These are phyloP conservation scores for Saccharomycopsis sp. DNA, from an alignment of 805 yeast genomes.

Conservation along the genomic window DNA sequence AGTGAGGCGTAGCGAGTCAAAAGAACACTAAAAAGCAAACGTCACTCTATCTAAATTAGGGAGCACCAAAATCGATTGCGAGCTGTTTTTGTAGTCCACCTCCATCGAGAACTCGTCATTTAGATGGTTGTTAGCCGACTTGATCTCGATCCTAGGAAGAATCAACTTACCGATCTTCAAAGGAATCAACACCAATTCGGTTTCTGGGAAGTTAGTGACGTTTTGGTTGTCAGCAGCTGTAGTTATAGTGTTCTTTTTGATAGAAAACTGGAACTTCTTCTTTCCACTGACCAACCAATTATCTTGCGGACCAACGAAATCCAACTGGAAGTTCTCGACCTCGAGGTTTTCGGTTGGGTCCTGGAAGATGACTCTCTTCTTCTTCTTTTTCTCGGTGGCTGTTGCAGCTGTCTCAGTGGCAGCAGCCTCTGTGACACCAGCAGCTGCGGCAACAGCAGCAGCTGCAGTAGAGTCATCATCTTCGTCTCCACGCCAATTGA, in stretches of 20 bases:
- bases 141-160: conserved; percentile 56
- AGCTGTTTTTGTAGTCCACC: conserved; percentile 58
- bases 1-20: too few relatives aligned
- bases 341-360: conserved; percentile 19
- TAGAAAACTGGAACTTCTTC: conserved; percentile 44
- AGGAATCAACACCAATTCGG: conserved; percentile 56
- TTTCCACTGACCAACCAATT: conserved; percentile 79
- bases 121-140: conserved; percentile 25
- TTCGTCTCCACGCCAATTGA: conserved; percentile 36
- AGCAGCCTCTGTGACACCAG: background rate
- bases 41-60: conserved; percentile 61
- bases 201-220: conserved; percentile 18
- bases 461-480: background rate
- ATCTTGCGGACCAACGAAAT: conserved; percentile 48
- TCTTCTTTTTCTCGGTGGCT: conserved; percentile 6
- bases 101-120: conserved; percentile 42
- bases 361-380: conserved; percentile 21
- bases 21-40: conserved; percentile 48
- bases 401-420: background rate
- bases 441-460: background rate
- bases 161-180: conserved; percentile 65
- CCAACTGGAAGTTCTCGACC: conserved; percentile 36
- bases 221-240: conserved; percentile 10
- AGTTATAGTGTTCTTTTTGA: conserved; percentile 24
- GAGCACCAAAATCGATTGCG: conserved; percentile 63